These are phyloP conservation scores for Limnanthes douglasii DNA, from an alignment of 345 rosid genomes.

Conservation along the genomic window DNA sequence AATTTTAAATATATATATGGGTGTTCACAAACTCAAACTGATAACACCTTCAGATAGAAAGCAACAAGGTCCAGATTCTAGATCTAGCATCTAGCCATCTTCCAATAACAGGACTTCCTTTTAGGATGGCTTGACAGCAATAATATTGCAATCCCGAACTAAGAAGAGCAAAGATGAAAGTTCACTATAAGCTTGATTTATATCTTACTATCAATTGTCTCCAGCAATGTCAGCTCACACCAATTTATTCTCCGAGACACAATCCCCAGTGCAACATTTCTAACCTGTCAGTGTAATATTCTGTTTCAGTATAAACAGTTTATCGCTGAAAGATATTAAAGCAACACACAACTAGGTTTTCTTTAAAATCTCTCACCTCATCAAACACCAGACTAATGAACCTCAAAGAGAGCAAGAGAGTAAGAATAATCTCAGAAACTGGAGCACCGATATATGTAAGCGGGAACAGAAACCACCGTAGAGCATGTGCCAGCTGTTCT, in stretches of 20 bases:
- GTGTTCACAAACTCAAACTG: too few species aligned
- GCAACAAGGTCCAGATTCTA: constrained; percentile 4
- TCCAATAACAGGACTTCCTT: neutral
- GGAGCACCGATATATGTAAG: constrained; percentile 63
- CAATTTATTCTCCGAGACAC: constrained; percentile 90
- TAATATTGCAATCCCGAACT: too few species aligned
- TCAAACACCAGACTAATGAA: constrained; percentile 83
- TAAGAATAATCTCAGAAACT: constrained; percentile 75
- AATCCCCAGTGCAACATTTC: constrained; percentile 75
- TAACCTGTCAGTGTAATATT: too few species aligned
- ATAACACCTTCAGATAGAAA: neutral
- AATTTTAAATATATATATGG: too few species aligned
- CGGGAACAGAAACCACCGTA: constrained; percentile 81
- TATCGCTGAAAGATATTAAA: too few species aligned
- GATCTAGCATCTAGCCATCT: neutral
- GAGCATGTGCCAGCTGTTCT: constrained; percentile 76
- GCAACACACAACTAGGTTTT: too few species aligned
- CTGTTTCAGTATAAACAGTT: too few species aligned
- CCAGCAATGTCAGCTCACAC: constrained; percentile 61
- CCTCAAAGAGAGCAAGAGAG: constrained; percentile 77
- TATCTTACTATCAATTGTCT: constrained; percentile 68
- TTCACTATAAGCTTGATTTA: neutral
- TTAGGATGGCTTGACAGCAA: too few species aligned
- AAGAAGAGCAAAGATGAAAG: too few species aligned
- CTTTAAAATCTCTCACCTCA: constrained; percentile 40